Evolutionary conservation across 768 basidiomycete genomes (phyloP).

Genomic region (Suillus ampliporus): DNA sequence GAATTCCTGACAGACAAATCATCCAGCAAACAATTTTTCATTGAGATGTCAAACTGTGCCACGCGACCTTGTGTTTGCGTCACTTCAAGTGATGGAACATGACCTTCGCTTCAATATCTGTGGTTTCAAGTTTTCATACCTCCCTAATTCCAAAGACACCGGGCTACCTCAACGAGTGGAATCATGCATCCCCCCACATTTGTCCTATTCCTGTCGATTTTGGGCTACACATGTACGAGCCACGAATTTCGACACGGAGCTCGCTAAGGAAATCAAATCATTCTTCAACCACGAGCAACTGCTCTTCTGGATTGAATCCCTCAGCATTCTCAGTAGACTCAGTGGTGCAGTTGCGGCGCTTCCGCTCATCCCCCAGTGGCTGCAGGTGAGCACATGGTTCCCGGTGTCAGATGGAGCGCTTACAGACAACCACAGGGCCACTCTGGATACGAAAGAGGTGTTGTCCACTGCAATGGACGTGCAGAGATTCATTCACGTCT

Average conservation of each 20-base stretch:
- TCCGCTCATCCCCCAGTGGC: background rate
- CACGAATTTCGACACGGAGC: background rate
- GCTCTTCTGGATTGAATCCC: constrained; percentile 15
- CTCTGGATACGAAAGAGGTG: constrained; percentile 8
- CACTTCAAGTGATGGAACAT: constrained; percentile 34
- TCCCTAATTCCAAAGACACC: constrained; percentile 31
- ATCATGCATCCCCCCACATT: constrained; percentile 9
- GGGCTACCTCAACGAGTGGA: constrained; percentile 2
- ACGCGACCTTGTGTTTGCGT: constrained; percentile 23
- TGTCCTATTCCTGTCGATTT: constrained; percentile 19
- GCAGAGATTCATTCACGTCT: constrained; percentile 19
- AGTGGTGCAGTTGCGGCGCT: constrained; percentile 5
- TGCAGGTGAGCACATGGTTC: too few species aligned
- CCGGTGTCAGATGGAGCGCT: too few species aligned
- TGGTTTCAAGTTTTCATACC: constrained; percentile 35
- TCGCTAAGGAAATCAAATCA: background rate
- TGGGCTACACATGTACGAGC: constrained; percentile 15
- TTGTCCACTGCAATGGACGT: constrained; percentile 14
- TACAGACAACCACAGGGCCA: background rate
- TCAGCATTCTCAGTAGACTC: constrained; percentile 1
- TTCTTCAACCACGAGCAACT: constrained; percentile 13
- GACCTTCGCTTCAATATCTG: constrained; percentile 43
- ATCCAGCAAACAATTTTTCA: constrained; percentile 20
- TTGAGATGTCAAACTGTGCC: constrained; percentile 24
- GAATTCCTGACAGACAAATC: constrained; percentile 29